Conservation (phyloP, 495 filamentous ascomycete species). For the Podospora comata region DNA sequence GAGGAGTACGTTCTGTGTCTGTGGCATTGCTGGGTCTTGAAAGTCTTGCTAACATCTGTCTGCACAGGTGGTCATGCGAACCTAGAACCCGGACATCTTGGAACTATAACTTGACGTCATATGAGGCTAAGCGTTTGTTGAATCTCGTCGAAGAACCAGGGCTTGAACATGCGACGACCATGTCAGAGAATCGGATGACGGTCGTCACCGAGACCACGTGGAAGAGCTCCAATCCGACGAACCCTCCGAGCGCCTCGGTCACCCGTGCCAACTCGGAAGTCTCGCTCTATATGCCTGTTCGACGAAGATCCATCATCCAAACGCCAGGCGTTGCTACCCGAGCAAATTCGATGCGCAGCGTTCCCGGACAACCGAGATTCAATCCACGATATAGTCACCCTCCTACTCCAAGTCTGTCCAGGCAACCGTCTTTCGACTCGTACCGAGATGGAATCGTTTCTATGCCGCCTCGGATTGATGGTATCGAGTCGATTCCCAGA, state of each 20-base stretch:
- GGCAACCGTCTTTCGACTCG: constrained; percentile 38
- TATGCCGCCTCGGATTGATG: constrained; percentile 29
- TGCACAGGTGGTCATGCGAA: constrained; percentile 25
- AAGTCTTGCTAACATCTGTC: neutral
- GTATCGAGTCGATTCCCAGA: constrained; percentile 34
- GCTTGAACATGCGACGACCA: constrained; percentile 30
- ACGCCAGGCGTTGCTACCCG: constrained; percentile 50
- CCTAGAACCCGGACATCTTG: constrained; percentile 37
- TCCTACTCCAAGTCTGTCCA: constrained; percentile 35
- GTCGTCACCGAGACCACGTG: constrained; percentile 36
- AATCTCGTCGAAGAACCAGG: constrained; percentile 39
- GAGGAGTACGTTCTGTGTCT: constrained; percentile 24
- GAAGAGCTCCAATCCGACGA: constrained; percentile 36
- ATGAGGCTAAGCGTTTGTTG: constrained; percentile 42
- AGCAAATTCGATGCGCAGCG: constrained; percentile 22
- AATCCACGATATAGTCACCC: constrained; percentile 39
- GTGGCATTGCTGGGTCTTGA: neutral
- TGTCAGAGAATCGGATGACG: constrained; percentile 38
- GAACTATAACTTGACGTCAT: constrained; percentile 42
- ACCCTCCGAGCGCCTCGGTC: constrained; percentile 31
- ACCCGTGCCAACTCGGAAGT: constrained; percentile 41
- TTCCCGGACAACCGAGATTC: constrained; percentile 19
- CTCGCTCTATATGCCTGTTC: constrained; percentile 48
- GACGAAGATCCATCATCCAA: constrained; percentile 45
- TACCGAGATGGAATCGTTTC: constrained; percentile 30